Conservation (phyloP, 225 moss, liverwort and hornwort genomes). For the Lunularia cruciata region DNA sequence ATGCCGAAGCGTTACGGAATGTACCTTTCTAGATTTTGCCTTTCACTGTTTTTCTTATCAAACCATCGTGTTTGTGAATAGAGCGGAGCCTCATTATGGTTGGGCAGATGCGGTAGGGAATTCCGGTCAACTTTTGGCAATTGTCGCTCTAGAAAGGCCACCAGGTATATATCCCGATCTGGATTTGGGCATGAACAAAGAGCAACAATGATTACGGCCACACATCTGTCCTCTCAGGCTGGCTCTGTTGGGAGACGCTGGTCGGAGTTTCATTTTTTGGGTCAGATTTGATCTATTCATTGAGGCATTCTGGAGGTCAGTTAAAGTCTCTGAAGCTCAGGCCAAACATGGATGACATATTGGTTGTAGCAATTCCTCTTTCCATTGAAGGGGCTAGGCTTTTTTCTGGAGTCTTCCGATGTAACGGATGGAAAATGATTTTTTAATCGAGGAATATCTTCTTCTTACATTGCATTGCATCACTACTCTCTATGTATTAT, state of each 20-base stretch:
- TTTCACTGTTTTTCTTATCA: background rate
- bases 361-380: constrained; percentile 20
- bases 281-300: constrained; percentile 17
- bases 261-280: constrained; percentile 25
- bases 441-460: background rate
- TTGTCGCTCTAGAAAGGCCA: constrained; percentile 68
- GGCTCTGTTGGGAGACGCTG: background rate
- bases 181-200: constrained; percentile 58
- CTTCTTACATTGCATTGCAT: too few species aligned
- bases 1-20: too few species aligned
- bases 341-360: constrained; percentile 10
- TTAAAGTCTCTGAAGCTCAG: background rate
- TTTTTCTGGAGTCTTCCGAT: constrained; percentile 1
- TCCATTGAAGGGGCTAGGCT: constrained; percentile 19
- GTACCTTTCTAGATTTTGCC: background rate
- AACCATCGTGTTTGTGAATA: constrained; percentile 23
- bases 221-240: background rate
- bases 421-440: constrained; percentile 6
- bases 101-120: constrained; percentile 97
- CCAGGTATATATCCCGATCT: constrained; percentile 79
- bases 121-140: constrained; percentile 79
- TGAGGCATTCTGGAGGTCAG: constrained; percentile 11
- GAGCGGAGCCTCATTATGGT: constrained; percentile 92
- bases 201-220: constrained; percentile 27
- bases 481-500: too few species aligned